A percentile compares a stretch with the other conserved stretches of the same genome.
phyloP scores from a whole-genome alignment of 2,329 filamentous ascomycete species.

The Penicillium sclerotiorum region DNA sequence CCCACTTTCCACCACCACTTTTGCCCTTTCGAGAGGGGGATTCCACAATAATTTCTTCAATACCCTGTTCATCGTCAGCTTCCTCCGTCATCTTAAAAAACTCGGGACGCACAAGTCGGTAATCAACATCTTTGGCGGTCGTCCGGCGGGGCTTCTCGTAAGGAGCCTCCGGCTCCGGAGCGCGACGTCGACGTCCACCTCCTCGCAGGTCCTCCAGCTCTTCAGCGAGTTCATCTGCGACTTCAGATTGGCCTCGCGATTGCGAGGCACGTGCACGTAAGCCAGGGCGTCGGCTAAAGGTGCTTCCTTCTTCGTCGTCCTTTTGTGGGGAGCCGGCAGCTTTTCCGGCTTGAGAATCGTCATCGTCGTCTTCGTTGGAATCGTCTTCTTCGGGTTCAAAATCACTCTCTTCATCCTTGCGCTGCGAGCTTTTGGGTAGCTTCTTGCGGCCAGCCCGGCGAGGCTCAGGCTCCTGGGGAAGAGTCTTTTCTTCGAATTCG shows the following conservation, averaged over 20 bases:
- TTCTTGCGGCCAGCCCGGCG: constrained; percentile 46
- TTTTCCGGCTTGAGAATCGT: constrained; percentile 55
- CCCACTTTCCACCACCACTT: constrained; percentile 58
- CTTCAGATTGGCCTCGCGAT: constrained; percentile 47
- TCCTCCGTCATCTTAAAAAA: constrained; percentile 72
- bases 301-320: constrained; percentile 49
- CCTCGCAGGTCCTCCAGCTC: constrained; percentile 59
- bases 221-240: constrained; percentile 60
- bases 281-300: constrained; percentile 54
- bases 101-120: constrained; percentile 80
- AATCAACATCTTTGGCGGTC: constrained; percentile 74
- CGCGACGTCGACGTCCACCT: constrained; percentile 32
- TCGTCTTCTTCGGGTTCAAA: constrained; percentile 64
- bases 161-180: background rate
- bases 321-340: constrained; percentile 49
- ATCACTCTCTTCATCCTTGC: constrained; percentile 62
- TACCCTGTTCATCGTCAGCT: constrained; percentile 64
- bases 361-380: constrained; percentile 54
- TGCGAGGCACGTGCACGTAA: constrained; percentile 55
- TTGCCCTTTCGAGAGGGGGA: constrained; percentile 70
- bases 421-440: constrained; percentile 45
- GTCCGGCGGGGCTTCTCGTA: constrained; percentile 55
- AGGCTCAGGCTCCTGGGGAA: constrained; percentile 32
- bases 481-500: constrained; percentile 35
- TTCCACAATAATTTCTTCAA: no score